These are phyloP conservation scores for Ophiostoma fasciatum DNA, from an alignment of 2,329 filamentous ascomycete species.

Conservation along the genomic window DNA sequence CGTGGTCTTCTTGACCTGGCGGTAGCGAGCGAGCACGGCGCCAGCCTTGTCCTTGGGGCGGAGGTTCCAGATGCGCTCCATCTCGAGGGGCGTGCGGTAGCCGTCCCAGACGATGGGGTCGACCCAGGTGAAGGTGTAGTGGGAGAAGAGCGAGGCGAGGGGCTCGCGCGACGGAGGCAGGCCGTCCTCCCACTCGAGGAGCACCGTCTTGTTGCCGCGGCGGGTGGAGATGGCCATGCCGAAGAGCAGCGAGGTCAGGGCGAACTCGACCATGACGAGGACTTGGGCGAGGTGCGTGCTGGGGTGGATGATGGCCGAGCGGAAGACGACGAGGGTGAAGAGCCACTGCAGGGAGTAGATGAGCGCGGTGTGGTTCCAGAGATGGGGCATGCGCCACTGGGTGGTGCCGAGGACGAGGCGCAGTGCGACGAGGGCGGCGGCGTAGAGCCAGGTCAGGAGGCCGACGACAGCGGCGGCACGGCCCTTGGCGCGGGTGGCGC, in stretches of 20 bases:
- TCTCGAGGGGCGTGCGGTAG: conserved; percentile 69
- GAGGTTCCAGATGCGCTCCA: conserved; percentile 85
- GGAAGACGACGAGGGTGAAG: conserved; percentile 61
- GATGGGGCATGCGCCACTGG: conserved; percentile 50
- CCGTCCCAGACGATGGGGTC: conserved; percentile 80
- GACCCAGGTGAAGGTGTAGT: conserved; percentile 81
- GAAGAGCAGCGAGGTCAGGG: conserved; percentile 58
- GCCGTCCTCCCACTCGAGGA: conserved; percentile 77
- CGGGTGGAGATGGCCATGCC: conserved; percentile 66
- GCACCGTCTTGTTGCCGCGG: conserved; percentile 80
- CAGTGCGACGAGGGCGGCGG: conserved; percentile 55
- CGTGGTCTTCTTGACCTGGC: conserved; percentile 69
- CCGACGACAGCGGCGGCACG: conserved; percentile 47
- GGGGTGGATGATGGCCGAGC: conserved; percentile 71
- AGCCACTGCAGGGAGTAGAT: conserved; percentile 79
- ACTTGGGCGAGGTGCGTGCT: conserved; percentile 45
- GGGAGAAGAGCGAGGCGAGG: conserved; percentile 73
- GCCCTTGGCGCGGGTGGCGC: conserved; percentile 29
- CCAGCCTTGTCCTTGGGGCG: conserved; percentile 78
- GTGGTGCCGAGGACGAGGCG: conserved; percentile 53
- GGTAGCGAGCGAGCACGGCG: conserved; percentile 64
- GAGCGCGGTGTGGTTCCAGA: conserved; percentile 87
- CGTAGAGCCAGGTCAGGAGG: conserved; percentile 66
- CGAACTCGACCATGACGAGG: conserved; percentile 60
- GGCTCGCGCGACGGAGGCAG: conserved; percentile 80